Percentiles rank a stretch among this genome's conserved stretches.
phyloP scores from a whole-genome alignment of 768 basidiomycete species.

The Tubosaeta sp. region DNA sequence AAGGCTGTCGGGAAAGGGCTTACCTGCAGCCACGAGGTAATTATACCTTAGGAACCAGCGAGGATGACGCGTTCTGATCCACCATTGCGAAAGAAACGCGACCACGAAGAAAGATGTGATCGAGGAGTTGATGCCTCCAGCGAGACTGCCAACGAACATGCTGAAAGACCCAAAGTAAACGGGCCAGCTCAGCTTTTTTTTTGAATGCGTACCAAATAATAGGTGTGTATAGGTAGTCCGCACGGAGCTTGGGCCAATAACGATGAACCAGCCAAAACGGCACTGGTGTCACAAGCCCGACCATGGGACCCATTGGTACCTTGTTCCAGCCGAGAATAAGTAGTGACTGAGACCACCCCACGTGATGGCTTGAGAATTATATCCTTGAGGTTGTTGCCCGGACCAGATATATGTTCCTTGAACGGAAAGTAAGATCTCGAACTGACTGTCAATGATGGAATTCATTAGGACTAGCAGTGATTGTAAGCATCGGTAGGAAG shows the following conservation, averaged over 20 bases:
- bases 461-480: slow-evolving; percentile 52
- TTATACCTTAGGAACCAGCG: slow-evolving; percentile 38
- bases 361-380: slow-evolving; percentile 33
- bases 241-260: slow-evolving; percentile 30
- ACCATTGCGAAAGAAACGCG: slow-evolving; percentile 36
- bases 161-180: neutral
- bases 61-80: slow-evolving; percentile 34
- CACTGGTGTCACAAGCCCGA: slow-evolving; percentile 34
- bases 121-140: slow-evolving; percentile 28
- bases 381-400: slow-evolving; percentile 27
- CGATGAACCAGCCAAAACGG: slow-evolving; percentile 40
- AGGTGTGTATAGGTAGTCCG: slow-evolving; percentile 28
- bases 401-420: slow-evolving; percentile 45
- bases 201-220: slow-evolving; percentile 22
- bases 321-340: slow-evolving; percentile 28
- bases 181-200: neutral
- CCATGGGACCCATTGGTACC: slow-evolving; percentile 40
- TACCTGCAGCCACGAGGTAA: slow-evolving; percentile 40
- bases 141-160: slow-evolving; percentile 15
- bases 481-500: neutral
- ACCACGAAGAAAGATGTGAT: slow-evolving; percentile 13
- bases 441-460: slow-evolving; percentile 48
- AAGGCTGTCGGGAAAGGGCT: neutral
- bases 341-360: slow-evolving; percentile 38
- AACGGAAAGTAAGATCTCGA: slow-evolving; percentile 47